A percentile compares a stretch with the other conserved stretches of the same genome.
These are phyloP conservation scores for Lineolata rhizophorae DNA, from an alignment of 495 filamentous ascomycete genomes.

Conservation along the genomic window DNA sequence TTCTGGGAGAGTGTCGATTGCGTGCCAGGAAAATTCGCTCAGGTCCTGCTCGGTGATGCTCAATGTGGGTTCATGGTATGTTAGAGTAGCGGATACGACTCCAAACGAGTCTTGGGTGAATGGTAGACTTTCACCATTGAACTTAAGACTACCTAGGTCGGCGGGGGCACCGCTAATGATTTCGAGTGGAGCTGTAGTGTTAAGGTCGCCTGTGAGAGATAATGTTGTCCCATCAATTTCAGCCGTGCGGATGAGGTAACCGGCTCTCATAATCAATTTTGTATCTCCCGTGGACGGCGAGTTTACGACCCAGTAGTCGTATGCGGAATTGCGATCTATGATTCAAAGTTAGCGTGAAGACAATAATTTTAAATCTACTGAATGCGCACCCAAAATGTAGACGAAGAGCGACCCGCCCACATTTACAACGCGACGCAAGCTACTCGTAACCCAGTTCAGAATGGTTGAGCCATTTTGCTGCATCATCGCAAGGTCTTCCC, in stretches of 20 bases:
- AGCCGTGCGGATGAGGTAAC: slow-evolving; percentile 52
- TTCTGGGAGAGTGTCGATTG: slow-evolving; percentile 49
- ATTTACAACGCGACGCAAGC: no score
- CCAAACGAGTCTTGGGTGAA: no score
- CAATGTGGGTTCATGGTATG: slow-evolving; percentile 29
- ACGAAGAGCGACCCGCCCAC: no score
- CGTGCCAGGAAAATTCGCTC: slow-evolving; percentile 40
- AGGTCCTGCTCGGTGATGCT: slow-evolving; percentile 33
- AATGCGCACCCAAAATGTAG: no score
- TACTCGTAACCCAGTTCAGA: no score
- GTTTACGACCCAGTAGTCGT: slow-evolving; percentile 44
- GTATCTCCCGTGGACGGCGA: slow-evolving; percentile 21
- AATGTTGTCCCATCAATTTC: slow-evolving; percentile 27
- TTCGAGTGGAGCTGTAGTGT: slow-evolving; percentile 42
- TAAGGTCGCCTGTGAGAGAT: slow-evolving; percentile 47
- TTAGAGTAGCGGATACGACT: slow-evolving; percentile 28
- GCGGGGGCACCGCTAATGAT: slow-evolving; percentile 30
- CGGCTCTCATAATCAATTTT: slow-evolving; percentile 38
- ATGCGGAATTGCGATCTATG: slow-evolving; percentile 44
- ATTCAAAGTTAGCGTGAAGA: background rate
- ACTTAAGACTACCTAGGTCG: slow-evolving; percentile 29
- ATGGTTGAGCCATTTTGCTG: no score
- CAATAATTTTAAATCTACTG: no score
- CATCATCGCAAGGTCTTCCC: no score
- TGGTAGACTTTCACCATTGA: no score